Evolutionary conservation across 2,329 filamentous ascomycete species (phyloP).

Genomic region (Paracamarosporium sp.): DNA sequence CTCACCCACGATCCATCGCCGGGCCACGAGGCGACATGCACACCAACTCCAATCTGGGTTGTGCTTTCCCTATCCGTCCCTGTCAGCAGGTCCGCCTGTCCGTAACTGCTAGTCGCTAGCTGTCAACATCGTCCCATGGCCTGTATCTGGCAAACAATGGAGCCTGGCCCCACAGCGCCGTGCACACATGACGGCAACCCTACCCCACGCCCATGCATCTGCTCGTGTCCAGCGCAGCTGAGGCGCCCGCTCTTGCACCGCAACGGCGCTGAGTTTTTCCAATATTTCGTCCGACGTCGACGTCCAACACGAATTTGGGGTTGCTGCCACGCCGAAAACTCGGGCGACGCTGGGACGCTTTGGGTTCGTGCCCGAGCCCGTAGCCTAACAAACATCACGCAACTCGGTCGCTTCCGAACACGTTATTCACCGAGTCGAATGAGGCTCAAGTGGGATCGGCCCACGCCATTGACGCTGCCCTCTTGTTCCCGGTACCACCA

Average conservation of each 20-base stretch:
- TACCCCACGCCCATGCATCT: constrained; percentile 3
- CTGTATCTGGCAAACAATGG: not conserved
- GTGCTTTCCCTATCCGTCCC: not conserved
- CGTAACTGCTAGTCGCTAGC: not conserved
- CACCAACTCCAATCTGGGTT: not conserved
- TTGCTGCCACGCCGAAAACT: not conserved
- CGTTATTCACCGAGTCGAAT: not conserved
- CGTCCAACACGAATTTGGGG: not conserved
- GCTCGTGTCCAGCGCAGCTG: not conserved
- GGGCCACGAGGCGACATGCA: constrained; percentile 9
- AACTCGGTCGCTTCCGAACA: constrained; percentile 4
- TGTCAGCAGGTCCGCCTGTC: constrained; percentile 8
- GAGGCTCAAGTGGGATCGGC: not conserved
- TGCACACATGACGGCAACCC: not conserved
- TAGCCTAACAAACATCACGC: not conserved
- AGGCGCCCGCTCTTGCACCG: not conserved
- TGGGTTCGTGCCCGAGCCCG: not conserved
- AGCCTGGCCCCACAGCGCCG: not conserved
- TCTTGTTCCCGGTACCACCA: no score
- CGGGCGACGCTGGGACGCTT: not conserved
- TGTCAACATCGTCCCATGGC: not conserved
- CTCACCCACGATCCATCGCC: constrained; percentile 12
- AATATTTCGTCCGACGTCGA: not conserved
- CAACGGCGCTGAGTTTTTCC: not conserved
- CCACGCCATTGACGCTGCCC: not conserved